These are phyloP conservation scores for Mucor irregularis DNA, from an alignment of 371 early-diverging fungal species.

Conservation along the genomic window DNA sequence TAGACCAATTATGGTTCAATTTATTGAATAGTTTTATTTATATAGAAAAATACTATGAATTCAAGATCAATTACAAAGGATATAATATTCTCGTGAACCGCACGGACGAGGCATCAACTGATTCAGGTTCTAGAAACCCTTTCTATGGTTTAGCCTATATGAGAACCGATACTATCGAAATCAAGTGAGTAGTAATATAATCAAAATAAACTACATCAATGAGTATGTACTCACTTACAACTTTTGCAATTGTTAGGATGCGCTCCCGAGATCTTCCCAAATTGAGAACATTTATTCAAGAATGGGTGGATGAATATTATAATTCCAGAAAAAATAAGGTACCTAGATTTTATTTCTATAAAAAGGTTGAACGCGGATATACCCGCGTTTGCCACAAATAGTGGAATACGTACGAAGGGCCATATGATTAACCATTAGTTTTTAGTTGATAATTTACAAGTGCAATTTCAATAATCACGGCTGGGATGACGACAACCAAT, in stretches of 20 bases:
- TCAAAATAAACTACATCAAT: too few relatives aligned
- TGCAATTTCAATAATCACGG: conserved; percentile 11
- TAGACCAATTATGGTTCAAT: too few relatives aligned
- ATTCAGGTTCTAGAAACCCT: background rate
- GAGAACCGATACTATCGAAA: conserved; percentile 15
- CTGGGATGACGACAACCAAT: conserved; percentile 26
- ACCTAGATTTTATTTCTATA: background rate
- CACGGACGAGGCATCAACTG: conserved; percentile 11
- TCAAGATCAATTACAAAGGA: conserved; percentile 29
- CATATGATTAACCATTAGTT: background rate
- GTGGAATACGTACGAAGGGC: too few relatives aligned
- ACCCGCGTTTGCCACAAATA: too few relatives aligned
- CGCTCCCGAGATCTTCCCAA: conserved; percentile 16
- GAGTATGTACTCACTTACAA: too few relatives aligned
- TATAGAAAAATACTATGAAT: conserved; percentile 17
- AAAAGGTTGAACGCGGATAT: too few relatives aligned
- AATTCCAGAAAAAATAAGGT: conserved; percentile 23
- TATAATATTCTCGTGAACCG: conserved; percentile 21
- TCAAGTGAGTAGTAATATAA: conserved; percentile 15
- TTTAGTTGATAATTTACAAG: conserved; percentile 25
- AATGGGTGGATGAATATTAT: conserved; percentile 37
- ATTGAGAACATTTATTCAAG: conserved; percentile 32
- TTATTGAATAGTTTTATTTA: background rate
- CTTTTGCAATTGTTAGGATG: conserved; percentile 23
- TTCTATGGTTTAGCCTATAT: background rate